Percentiles rank a stretch among this genome's conserved stretches.
These are phyloP conservation scores for Fusarium sp. DNA, from an alignment of 2,329 filamentous ascomycete species.

Conservation along the genomic window DNA sequence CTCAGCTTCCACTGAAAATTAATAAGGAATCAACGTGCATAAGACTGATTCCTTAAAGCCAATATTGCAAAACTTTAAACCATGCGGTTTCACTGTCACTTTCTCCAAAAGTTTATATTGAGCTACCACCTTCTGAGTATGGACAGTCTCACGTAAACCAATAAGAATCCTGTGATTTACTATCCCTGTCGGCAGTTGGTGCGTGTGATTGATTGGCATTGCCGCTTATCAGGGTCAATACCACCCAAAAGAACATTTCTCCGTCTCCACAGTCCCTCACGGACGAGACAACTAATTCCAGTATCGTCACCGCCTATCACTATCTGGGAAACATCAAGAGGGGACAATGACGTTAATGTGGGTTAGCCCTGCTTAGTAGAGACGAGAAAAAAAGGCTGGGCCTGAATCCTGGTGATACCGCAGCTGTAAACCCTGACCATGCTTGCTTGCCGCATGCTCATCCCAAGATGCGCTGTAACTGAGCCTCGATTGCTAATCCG, in stretches of 20 bases:
- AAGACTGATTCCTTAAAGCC: background rate
- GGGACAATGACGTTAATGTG: constrained; percentile 12
- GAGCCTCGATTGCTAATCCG: constrained; percentile 26
- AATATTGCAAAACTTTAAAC: background rate
- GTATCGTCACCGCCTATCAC: constrained; percentile 35
- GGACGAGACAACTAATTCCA: constrained; percentile 29
- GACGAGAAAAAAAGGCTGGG: background rate
- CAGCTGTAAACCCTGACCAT: background rate
- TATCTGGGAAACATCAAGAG: constrained; percentile 14
- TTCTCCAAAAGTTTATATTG: constrained; percentile 16
- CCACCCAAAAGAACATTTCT: background rate
- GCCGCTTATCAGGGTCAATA: constrained; percentile 24
- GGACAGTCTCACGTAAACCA: constrained; percentile 23
- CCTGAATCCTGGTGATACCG: constrained; percentile 13
- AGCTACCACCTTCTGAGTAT: constrained; percentile 33
- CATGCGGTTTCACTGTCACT: background rate
- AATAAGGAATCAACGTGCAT: background rate
- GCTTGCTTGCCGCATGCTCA: background rate
- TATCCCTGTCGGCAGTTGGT: constrained; percentile 41
- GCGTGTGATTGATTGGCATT: constrained; percentile 7
- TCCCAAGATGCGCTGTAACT: constrained; percentile 1
- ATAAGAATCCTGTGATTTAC: constrained; percentile 13
- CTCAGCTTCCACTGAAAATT: background rate
- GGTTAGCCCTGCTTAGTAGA: constrained; percentile 4
- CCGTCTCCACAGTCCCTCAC: constrained; percentile 25